Evolutionary conservation across 345 rosid species (phyloP), one percentile per base, ranked within the genome.

Genomic region (Hibiscus syriacus): DNA sequence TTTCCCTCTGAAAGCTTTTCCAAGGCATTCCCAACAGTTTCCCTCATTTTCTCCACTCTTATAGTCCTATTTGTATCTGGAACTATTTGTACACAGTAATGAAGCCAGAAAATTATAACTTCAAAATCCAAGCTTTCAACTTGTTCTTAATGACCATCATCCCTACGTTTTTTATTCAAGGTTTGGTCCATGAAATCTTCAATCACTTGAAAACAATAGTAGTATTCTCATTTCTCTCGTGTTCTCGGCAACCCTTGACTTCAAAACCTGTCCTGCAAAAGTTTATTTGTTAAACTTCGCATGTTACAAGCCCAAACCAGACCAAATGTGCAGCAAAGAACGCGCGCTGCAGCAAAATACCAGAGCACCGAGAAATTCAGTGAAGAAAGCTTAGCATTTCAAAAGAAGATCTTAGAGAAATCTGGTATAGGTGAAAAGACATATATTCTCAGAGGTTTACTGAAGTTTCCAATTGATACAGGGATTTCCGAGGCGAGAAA

Each of bases 371-470:
- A 6, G 19, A 45, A 0, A 45, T 45, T 45, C 49, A 13, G 17
- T 13, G 49, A 45, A 45, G 49, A 14, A 45, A 45, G 49, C 17
- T 0, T 45, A 45, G 6, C 49, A 13, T 45, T 45, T 16, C 17
- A 45, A 72, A 82, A 80, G 84, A 92, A 92, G 83, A 89, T 92
- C 25, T 57, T 92, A 2, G 92, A 87, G 75, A 81, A 89, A 64
- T 89, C 98, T 0, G 96, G 92, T 43, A 64, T 87, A 2, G 98
- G 98, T 6, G 90, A 92, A 50, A 79, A 80, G 17, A 89, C 98
- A 0, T 92, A 87, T 77, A 74, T 84, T 20, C 93, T 96, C 3
- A 89, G 86, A 45, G 91, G 83, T 9, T 80, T 79, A 77, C 57
- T 81, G 84, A 75, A 76, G 71, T 16, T 69, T 3, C 70, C 68